A percentile compares a stretch with the other conserved stretches of the same genome.
phyloP scores from a whole-genome alignment of 768 basidiomycete species.

The Termitomyces sp. region DNA sequence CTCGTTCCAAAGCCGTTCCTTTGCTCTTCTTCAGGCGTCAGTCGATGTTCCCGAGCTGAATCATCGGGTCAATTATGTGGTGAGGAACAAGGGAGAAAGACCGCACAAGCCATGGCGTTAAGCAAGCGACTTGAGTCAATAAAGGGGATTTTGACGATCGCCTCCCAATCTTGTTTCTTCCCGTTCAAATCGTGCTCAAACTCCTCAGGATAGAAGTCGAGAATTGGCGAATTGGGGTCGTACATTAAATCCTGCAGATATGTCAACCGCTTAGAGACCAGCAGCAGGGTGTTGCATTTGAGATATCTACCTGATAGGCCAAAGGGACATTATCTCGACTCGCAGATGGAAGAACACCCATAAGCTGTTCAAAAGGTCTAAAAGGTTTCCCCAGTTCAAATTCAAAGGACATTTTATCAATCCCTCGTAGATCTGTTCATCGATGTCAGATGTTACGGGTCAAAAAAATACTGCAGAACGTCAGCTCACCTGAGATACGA shows the following conservation, averaged over 20 bases:
- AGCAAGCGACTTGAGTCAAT: constrained; percentile 80
- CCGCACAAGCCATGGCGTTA: constrained; percentile 74
- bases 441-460: neutral
- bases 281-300: neutral
- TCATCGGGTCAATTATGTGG: neutral
- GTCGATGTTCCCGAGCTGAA: constrained; percentile 71
- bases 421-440: constrained; percentile 48
- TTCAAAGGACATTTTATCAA: constrained; percentile 77
- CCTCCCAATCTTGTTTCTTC: constrained; percentile 99
- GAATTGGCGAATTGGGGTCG: constrained; percentile 75
- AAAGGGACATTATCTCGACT: constrained; percentile 83
- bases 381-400: constrained; percentile 90
- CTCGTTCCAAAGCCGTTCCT: constrained; percentile 80
- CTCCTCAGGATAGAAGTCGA: constrained; percentile 90
- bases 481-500: constrained; percentile 77
- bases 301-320: constrained; percentile 64
- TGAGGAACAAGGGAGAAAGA: neutral
- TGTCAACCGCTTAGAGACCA: neutral
- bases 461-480: neutral
- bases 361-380: constrained; percentile 90
- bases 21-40: constrained; percentile 67
- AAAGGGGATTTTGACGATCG: constrained; percentile 97
- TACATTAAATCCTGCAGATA: constrained; percentile 78
- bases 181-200: constrained; percentile 95
- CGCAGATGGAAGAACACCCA: constrained; percentile 94